Base-by-base conservation (phyloP, 2,329 filamentous ascomycete species). In the Leptographium flavum region DNA sequence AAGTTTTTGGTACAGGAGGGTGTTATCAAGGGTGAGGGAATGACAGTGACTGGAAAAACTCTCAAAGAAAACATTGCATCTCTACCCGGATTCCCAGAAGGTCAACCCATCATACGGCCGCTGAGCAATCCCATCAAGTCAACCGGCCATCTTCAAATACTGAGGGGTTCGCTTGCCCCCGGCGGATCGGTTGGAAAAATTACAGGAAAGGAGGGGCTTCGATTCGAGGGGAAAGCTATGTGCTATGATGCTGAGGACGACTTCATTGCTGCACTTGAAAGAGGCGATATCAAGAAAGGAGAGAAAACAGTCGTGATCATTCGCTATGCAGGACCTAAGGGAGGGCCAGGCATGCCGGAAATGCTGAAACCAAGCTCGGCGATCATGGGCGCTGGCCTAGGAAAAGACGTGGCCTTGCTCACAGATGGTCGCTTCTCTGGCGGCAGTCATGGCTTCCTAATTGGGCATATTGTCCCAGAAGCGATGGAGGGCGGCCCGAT, bases 321-420 rank as follows among this genome's bases (percentile, higher is more conserved):
- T 56, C 83, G 88, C 43, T 94, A 94, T 61, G 88, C 94, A 60
- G 88, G 88, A 1, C 88, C 88, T 49, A 93, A 90, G 67, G 88
- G 88, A 53, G 88, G 88, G 0, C 88, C 88, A 1, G 88, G 88
- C 47, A 95, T 95, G 82, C 88, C 87, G 28, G 88, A 95, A 67
- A 90, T 94, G 71, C 70, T 95, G 50, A 94, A 94, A 69, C 86
- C 88, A n/a, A 84, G 77, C 44, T 87, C 85, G 0, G 86, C 87
- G 42, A 83, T 95, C 57, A 94, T 94, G 86, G 88, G 88, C 45
- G 86, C 87, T 6, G 83, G 83, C 32, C 74, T 95, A 37, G 81
- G 81, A 54, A 73, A 83, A 55, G 81, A 86, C 54, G 79, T 85
- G 14, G 82, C 82, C 1, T 73, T 87, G 39, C 70, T 87, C 49